These are phyloP conservation scores for Aspergillus sp. DNA, from an alignment of 2,329 filamentous ascomycete species.

Conservation along the genomic window DNA sequence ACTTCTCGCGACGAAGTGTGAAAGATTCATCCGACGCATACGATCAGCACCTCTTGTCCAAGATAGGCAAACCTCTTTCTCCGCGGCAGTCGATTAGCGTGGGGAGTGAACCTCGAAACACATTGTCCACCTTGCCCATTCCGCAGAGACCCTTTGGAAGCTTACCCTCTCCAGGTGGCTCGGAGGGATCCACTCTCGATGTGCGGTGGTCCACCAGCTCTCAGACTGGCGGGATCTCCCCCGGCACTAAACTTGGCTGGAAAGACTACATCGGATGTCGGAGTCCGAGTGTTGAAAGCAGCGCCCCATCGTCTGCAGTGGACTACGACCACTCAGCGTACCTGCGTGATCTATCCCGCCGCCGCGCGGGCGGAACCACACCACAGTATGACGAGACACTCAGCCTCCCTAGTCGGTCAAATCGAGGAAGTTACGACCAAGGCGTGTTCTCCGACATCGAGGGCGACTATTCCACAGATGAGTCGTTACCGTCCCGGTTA, in stretches of 20 bases:
- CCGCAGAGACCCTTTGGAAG: slow-evolving; percentile 30
- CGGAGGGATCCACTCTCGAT: slow-evolving; percentile 31
- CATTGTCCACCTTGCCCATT: slow-evolving; percentile 32
- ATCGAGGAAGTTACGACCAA: slow-evolving; percentile 63
- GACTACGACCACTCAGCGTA: slow-evolving; percentile 40
- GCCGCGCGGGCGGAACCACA: slow-evolving; percentile 49
- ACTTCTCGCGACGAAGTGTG: slow-evolving; percentile 57
- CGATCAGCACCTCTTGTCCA: slow-evolving; percentile 60
- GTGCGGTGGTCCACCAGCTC: slow-evolving; percentile 40
- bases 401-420: slow-evolving; percentile 51
- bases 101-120: slow-evolving; percentile 29
- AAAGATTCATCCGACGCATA: slow-evolving; percentile 61
- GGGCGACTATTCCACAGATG: slow-evolving; percentile 39
- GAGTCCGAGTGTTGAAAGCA: slow-evolving; percentile 45
- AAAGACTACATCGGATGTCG: slow-evolving; percentile 41
- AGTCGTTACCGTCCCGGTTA: slow-evolving; percentile 33
- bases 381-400: slow-evolving; percentile 49
- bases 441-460: slow-evolving; percentile 52
- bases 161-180: slow-evolving; percentile 30
- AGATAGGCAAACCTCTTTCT: slow-evolving; percentile 60
- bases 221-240: slow-evolving; percentile 41
- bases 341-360: slow-evolving; percentile 34
- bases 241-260: slow-evolving; percentile 39
- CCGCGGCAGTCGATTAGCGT: slow-evolving; percentile 42
- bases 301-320: slow-evolving; percentile 34